Conservation (phyloP, 2,329 filamentous ascomycete genomes). For the Fusarium miscanthi region DNA sequence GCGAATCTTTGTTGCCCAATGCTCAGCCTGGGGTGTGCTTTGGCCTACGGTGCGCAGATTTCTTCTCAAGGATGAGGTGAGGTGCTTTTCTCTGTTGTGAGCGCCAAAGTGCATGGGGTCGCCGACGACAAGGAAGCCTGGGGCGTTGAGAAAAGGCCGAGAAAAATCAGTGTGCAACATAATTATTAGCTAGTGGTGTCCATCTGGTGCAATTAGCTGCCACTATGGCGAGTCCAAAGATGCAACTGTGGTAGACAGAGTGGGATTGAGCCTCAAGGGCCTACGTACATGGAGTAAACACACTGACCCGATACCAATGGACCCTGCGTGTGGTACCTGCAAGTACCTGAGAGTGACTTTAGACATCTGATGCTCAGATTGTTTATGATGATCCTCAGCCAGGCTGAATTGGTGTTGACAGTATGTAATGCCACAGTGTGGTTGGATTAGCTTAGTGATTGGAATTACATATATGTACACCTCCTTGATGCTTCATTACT, state of each 20-base stretch:
- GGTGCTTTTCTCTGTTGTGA: constrained; percentile 17
- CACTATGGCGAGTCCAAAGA: constrained; percentile 32
- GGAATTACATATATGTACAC: not conserved
- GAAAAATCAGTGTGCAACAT: constrained; percentile 6
- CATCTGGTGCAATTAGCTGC: constrained; percentile 34
- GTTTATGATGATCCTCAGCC: constrained; percentile 1
- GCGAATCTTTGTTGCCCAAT: constrained; percentile 30
- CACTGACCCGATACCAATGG: not conserved
- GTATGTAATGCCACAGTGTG: not conserved
- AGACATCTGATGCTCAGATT: not conserved
- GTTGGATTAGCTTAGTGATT: constrained; percentile 24
- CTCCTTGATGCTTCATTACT: constrained; percentile 8
- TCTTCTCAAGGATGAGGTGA: constrained; percentile 27
- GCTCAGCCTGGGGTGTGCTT: constrained; percentile 33
- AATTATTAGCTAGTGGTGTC: not conserved
- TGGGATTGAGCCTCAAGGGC: constrained; percentile 22
- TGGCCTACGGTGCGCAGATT: constrained; percentile 29
- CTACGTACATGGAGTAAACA: not conserved
- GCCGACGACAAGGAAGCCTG: constrained; percentile 25
- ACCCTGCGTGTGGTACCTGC: constrained; percentile 6
- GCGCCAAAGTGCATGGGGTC: constrained; percentile 8
- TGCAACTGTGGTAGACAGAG: constrained; percentile 12
- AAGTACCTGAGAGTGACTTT: constrained; percentile 33
- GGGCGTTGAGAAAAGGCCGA: constrained; percentile 27
- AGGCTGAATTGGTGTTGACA: constrained; percentile 19